phyloP scores from a whole-genome alignment of 306 rosid species.

The Boehmeria nivea region DNA sequence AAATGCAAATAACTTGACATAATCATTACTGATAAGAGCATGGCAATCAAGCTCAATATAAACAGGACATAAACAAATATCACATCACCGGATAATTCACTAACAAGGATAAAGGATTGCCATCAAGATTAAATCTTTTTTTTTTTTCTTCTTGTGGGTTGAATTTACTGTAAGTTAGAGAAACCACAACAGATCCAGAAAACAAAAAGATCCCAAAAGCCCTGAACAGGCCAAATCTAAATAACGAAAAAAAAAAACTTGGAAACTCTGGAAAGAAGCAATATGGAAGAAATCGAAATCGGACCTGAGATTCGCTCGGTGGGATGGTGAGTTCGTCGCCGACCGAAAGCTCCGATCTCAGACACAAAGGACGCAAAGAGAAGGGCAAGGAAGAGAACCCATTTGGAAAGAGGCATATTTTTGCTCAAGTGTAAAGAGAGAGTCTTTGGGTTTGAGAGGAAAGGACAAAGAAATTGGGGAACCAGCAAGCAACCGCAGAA shows the following conservation, averaged over 20 bases:
- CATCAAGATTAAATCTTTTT: too few relatives aligned
- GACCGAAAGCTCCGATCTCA: constrained; percentile 42
- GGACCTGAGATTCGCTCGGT: constrained; percentile 92
- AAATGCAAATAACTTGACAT: too few relatives aligned
- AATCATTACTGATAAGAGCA: too few relatives aligned
- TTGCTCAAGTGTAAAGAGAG: neutral
- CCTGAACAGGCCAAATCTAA: constrained; percentile 1
- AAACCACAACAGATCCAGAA: constrained; percentile 13
- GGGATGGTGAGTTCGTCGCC: constrained; percentile 54
- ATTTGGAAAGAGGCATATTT: constrained; percentile 16
- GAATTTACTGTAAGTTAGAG: too few relatives aligned
- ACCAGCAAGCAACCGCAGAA: too few relatives aligned
- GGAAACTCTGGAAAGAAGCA: neutral
- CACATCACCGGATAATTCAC: too few relatives aligned
- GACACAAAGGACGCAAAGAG: constrained; percentile 45
- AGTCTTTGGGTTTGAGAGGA: too few relatives aligned
- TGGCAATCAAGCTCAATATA: too few relatives aligned
- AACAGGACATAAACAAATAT: too few relatives aligned
- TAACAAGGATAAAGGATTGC: too few relatives aligned
- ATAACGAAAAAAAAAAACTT: neutral
- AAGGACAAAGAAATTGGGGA: too few relatives aligned
- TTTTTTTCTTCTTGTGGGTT: neutral
- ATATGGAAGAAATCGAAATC: neutral
- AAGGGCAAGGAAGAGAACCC: constrained; percentile 38
- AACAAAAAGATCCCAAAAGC: constrained; percentile 14